phyloP scores from a whole-genome alignment of 2,329 filamentous ascomycete species.

The Hymenoscyphus occultus region DNA sequence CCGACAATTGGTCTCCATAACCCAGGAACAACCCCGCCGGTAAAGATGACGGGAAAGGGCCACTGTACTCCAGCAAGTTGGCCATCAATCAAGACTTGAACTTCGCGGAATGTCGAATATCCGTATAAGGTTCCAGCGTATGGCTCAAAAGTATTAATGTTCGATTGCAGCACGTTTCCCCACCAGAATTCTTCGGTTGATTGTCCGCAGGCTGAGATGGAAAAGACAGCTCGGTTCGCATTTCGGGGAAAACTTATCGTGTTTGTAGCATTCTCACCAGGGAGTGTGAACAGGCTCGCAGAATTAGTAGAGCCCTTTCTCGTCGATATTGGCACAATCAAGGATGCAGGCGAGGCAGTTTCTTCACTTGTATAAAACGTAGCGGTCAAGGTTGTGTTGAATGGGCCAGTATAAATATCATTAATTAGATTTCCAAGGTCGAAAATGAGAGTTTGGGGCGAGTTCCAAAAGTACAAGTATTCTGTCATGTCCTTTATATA shows the following conservation, averaged over 20 bases:
- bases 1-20: constrained; percentile 78
- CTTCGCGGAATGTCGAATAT: constrained; percentile 71
- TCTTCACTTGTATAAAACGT: constrained; percentile 60
- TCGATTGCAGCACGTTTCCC: constrained; percentile 67
- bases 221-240: constrained; percentile 66
- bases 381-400: constrained; percentile 71
- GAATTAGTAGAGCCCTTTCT: constrained; percentile 47
- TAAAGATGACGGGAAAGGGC: constrained; percentile 82
- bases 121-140: constrained; percentile 59
- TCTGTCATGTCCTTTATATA: constrained; percentile 77
- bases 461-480: constrained; percentile 65
- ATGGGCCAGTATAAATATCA: constrained; percentile 67
- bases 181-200: constrained; percentile 82
- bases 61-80: constrained; percentile 70
- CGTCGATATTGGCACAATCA: constrained; percentile 66
- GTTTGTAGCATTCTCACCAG: constrained; percentile 57
- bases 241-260: constrained; percentile 63
- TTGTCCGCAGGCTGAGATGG: constrained; percentile 76
- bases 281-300: constrained; percentile 66
- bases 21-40: constrained; percentile 72
- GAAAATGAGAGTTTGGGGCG: constrained; percentile 72
- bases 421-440: constrained; percentile 74
- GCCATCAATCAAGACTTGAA: constrained; percentile 73
- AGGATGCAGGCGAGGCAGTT: constrained; percentile 52
- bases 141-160: constrained; percentile 55